phyloP scores from a whole-genome alignment of 306 rosid species.

The Begonia masoniana region DNA sequence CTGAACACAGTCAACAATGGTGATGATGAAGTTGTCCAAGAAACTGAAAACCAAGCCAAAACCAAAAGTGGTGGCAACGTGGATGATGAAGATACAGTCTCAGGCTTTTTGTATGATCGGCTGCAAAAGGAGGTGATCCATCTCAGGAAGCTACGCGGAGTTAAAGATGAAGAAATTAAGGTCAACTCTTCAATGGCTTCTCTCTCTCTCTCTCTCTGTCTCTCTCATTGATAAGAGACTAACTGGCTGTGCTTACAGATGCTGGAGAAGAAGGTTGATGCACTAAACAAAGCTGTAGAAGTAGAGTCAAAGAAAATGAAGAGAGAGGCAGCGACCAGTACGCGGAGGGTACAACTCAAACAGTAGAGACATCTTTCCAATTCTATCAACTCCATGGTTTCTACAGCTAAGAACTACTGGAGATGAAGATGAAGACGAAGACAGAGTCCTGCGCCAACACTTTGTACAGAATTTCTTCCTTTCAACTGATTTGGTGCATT shows the following conservation, averaged over 20 bases:
- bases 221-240: slow-evolving; percentile 2
- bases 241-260: slow-evolving; percentile 26
- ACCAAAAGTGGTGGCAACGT: slow-evolving; percentile 21
- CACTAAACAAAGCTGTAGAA: slow-evolving; percentile 74
- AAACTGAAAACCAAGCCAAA: slow-evolving; percentile 9
- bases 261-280: slow-evolving; percentile 74
- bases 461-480: no score
- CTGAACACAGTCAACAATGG: no score
- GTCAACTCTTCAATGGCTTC: slow-evolving; percentile 15
- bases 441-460: no score
- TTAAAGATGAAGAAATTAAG: slow-evolving; percentile 80
- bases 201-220: neutral
- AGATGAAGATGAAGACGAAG: no score
- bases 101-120: slow-evolving; percentile 78
- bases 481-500: no score
- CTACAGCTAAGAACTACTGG: no score
- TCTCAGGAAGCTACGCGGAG: slow-evolving; percentile 52
- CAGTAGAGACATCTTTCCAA: no score
- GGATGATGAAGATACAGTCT: slow-evolving; percentile 44
- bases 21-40: slow-evolving; percentile 1
- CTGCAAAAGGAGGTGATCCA: slow-evolving; percentile 81
- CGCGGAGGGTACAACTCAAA: no score
- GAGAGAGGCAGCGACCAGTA: slow-evolving; percentile 37
- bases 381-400: no score
- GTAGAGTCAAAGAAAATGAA: slow-evolving; percentile 73